Base-by-base conservation (phyloP, 1,284 basidiomycete genomes). In the Tranzscheliella williamsii region DNA sequence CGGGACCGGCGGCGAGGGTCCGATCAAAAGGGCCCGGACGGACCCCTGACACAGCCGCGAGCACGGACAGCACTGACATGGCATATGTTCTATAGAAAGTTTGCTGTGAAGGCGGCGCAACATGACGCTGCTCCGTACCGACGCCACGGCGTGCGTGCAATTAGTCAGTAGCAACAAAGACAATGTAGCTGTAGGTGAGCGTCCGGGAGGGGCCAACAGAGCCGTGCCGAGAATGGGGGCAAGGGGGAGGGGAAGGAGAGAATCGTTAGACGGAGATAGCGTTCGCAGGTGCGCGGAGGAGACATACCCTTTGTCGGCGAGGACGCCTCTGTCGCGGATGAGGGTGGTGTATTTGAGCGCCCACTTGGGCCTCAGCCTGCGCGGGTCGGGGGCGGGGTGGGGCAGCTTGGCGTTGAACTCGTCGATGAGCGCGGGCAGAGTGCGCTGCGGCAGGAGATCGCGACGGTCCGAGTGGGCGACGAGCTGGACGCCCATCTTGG, bases 261-360 rank as follows among this genome's bases (percentile, higher is more conserved):
- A 17, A 9, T 9, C 31, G 17, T 13, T 18, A 33, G 31, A 8
- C 31, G 12, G 33, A 4, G 33, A 35, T 8, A 18, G 11, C 9
- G 11, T 33, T 8, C 11, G 18, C 4, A 20, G 4, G 21, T 24
- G 9, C 9, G 22, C 21, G 24, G n/a, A 41, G 17, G 35, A 34
- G 21, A 58, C 43, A 21, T 34, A 64, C 24, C 70, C 67, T 37
- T 69, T 68, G 29, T 73, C 70, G 5, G 69, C 70, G 15, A 73
- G 31, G 5, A 73, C 60, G 3, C 70, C 70, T 15, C 70, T 42
- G 24, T 70, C 67, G 15, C 67, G 55, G 31, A 73, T 73, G 17
- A 73, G 24, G 4, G 67, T 64, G 2, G 68, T 66, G 38, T 71
- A 71, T 46, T 73, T 69, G 37, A 72, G 36, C 1, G 57, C 66